Base-by-base conservation (phyloP, 345 rosid genomes). In the Nephelium lappaceum region DNA sequence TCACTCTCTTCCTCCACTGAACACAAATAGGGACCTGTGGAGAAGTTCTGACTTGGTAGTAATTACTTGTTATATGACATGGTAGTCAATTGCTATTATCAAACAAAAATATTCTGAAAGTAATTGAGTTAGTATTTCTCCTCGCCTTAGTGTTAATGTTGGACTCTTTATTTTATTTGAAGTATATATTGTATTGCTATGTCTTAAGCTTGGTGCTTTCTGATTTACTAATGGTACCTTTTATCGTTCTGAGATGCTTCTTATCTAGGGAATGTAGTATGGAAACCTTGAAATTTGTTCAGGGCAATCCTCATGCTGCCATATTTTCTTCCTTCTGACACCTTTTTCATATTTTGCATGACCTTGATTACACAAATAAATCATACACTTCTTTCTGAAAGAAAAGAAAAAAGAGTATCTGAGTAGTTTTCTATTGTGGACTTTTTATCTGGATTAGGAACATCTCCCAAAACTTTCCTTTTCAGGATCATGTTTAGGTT, bases 401-500 rank as follows among this genome's bases (percentile, higher is more conserved):
- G 4, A 49, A 47, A 47, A 12, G 14, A 16, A 49, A 49, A 31
- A 31, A 31, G 36, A 2, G 49, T 49, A 19, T 23, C 19, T 69
- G 25, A 43, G 38, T 55, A 11, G 42, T 51, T 69, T 21, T 25
- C 31, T 69, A 19, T 43, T 24, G 1, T 43, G n/a, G 18, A 19
- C 55, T 45, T 11, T 38, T 41, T 41, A 7, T 21, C 8, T 12
- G 36, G 6, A 69, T 69, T 43, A 43, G 72, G 57, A 43, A 18
- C 16, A 14, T 69, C 45, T 69, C 1, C 8, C 72, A 21, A 69
- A 43, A 69, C 72, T 43, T 69, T n/a, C 55, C 55, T 69, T 69
- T 69, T 27, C 7, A 5, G 36, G 9, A 21, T 67, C n/a, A 25
- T 67, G n/a, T 21, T 67, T 45, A 36, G 71, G 3, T 36, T 67